A percentile compares a stretch with the other conserved stretches of the same genome.
These are phyloP conservation scores for Coemansia sp. DNA, from an alignment of 192 early-diverging fungal species.

Conservation along the genomic window DNA sequence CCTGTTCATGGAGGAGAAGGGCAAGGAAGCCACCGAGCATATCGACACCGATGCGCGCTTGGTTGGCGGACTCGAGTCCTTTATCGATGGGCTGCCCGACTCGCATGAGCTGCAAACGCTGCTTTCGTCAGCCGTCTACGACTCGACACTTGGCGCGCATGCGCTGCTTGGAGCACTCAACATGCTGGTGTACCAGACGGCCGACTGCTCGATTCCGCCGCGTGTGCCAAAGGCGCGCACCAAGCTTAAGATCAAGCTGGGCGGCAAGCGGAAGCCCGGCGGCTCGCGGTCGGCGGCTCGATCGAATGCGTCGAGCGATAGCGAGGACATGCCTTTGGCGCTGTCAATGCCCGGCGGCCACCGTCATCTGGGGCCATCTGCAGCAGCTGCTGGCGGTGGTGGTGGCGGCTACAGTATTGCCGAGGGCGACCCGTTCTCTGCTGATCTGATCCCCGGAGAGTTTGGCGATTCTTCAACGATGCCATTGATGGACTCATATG, in stretches of 20 bases:
- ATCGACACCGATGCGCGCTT: constrained; percentile 52
- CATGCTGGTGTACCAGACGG: constrained; percentile 42
- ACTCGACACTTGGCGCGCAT: constrained; percentile 29
- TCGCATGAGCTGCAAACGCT: constrained; percentile 32
- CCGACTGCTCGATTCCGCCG: constrained; percentile 43
- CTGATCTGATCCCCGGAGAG: constrained; percentile 12
- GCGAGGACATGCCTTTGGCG: constrained; percentile 51
- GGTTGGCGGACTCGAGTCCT: constrained; percentile 45
- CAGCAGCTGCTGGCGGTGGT: not conserved
- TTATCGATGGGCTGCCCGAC: constrained; percentile 38
- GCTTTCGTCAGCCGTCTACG: constrained; percentile 30
- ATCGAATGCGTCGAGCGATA: constrained; percentile 38
- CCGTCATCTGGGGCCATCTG: not conserved
- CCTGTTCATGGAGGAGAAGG: constrained; percentile 38
- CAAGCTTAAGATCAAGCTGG: constrained; percentile 50
- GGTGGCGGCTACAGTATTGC: not conserved
- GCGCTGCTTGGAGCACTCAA: constrained; percentile 28
- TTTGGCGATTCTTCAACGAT: not conserved
- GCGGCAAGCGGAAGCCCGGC: constrained; percentile 10
- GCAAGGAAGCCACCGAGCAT: constrained; percentile 29
- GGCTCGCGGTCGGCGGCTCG: not conserved
- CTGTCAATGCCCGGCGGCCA: constrained; percentile 7
- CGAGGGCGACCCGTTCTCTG: constrained; percentile 7
- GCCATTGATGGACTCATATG: constrained; percentile 8
- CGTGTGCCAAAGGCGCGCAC: constrained; percentile 19